Evolutionary conservation across 805 yeast genomes (phyloP), one percentile per base, ranked within the genome.

Genomic region (Ogataea corticis): DNA sequence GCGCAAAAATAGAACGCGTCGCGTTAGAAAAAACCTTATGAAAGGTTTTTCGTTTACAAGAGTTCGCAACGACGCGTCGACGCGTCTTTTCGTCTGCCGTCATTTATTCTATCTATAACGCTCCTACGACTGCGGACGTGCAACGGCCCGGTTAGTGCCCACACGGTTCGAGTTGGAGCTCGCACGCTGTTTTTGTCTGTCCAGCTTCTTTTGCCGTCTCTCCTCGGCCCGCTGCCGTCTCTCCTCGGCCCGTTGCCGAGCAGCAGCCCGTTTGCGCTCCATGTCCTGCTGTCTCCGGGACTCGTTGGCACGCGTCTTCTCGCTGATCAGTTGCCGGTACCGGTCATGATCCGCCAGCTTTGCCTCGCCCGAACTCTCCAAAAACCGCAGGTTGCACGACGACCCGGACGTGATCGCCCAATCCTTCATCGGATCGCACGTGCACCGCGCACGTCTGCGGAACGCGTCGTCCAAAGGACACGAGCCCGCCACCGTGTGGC

Each of bases 401-500:
- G 60, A 54, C 3, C 38, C 54, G 3, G 61, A 52, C 2, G 44
- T 42, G 80, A 87, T 82, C 12, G 88, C 77, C 72, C 85, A 85
- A 65, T 87, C 94, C 2, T 76, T 75, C 13, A 67, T 62, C 38
- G 86, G 86, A 57, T 85, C 73, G 68, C 97, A 89, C 27, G 76
- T 72, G 73, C 97, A 90, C 58, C 73, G 80, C 50, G 80, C 76
- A 33, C 70, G 65, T 40, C 65, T 51, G 56, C 87, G 76, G 28
- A 79, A 72, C 7, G 65, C 67, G 45, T 76, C 75, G 56, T 85
- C 83, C 46, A 84, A 70, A 2, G 97, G 97, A 73, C 95, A 87
- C 62, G 83, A 77, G 52, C 77, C 73, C 70, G 83, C 87, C 18
- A 95, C 96, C 32, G 79, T 82, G 65, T 88, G 96, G 68, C 61